Base-by-base conservation (phyloP, 73 alveolate species). In the Paramecium pentaurelia region DNA sequence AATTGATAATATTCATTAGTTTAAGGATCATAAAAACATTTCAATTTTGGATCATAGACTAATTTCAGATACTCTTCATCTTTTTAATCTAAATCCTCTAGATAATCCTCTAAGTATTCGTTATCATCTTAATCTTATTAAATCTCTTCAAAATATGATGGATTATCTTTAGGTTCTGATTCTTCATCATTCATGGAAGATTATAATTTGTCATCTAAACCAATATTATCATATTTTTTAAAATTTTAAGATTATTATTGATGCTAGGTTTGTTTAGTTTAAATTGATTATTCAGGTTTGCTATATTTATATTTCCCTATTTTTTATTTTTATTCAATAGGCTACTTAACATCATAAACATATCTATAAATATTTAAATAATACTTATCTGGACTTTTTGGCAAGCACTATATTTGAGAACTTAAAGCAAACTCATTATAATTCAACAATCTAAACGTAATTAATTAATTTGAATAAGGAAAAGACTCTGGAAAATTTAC, bases 401-500 rank as follows among this genome's bases (percentile, higher is more conserved):
- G 91, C 1, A 80, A 14, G 16, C 58, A 11, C 12, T 80, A 22
- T 10, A 45, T 80, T 80, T 80, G 20, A 9, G 12, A 49, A 44
- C 77, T 45, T 42, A 75, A 37, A 12, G 58, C 49, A 47, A 80
- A 80, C 47, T 80, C 44, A 80, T 80, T 80, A 49, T 45, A 80
- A 47, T 80, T 80, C 32, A 80, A 44, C 8, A 80, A 18, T 80
- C 91, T 10, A 47, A 44, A 80, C 2, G 91, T 71, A 8, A 89
- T 60, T n/a, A 89, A 25, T 59, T 89, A 16, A 20, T 89, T 89
- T 20, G 44, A 42, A 89, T 89, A 73, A 37, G 86, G 88, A 49
- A 89, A 89, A 14, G 68, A n/a, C 28, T 58, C 92, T 1, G 94
- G 94, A 40, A 89, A 89, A 68, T 77, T 83, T 42, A 89, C 71